phyloP scores from a whole-genome alignment of 2,329 filamentous ascomycete species.

The Thermothelomyces thermophilus region DNA sequence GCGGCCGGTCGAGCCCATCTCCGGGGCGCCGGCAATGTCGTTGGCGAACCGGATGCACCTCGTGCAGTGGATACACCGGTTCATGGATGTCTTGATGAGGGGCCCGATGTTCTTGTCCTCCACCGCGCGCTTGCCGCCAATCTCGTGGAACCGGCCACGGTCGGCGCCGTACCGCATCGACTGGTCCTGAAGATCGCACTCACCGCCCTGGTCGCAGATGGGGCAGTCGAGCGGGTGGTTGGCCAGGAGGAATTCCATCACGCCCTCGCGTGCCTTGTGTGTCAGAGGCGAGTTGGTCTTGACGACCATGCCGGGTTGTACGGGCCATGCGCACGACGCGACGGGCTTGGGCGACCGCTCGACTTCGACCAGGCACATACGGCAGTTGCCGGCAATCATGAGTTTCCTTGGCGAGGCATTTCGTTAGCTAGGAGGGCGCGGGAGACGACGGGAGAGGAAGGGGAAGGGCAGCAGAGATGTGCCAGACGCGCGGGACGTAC shows the following conservation, averaged over 20 bases:
- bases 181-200: slow-evolving; percentile 98
- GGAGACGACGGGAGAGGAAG: too few species aligned
- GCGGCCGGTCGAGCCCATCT: slow-evolving; percentile 88
- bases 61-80: slow-evolving; percentile 98
- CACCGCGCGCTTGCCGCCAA: slow-evolving; percentile 91
- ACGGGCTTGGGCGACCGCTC: slow-evolving; percentile 94
- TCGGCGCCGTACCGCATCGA: slow-evolving; percentile 98
- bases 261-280: slow-evolving; percentile 96
- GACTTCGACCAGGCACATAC: slow-evolving; percentile 99
- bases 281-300: slow-evolving; percentile 95
- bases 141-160: slow-evolving; percentile 92
- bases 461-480: slow-evolving; percentile 23
- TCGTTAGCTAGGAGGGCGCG: slow-evolving; percentile 34
- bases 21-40: slow-evolving; percentile 90
- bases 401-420: slow-evolving; percentile 61
- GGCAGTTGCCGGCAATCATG: slow-evolving; percentile 98
- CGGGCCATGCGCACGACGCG: slow-evolving; percentile 97
- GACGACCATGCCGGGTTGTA: slow-evolving; percentile 97
- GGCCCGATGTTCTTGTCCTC: slow-evolving; percentile 99
- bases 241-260: slow-evolving; percentile 97
- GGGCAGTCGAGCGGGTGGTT: slow-evolving; percentile 96
- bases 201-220: slow-evolving; percentile 97
- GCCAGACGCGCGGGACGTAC: slow-evolving; percentile 45
- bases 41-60: slow-evolving; percentile 97
- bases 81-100: slow-evolving; percentile 99